Base-by-base conservation (phyloP, 805 yeast species). In the Candida wancherniae region DNA sequence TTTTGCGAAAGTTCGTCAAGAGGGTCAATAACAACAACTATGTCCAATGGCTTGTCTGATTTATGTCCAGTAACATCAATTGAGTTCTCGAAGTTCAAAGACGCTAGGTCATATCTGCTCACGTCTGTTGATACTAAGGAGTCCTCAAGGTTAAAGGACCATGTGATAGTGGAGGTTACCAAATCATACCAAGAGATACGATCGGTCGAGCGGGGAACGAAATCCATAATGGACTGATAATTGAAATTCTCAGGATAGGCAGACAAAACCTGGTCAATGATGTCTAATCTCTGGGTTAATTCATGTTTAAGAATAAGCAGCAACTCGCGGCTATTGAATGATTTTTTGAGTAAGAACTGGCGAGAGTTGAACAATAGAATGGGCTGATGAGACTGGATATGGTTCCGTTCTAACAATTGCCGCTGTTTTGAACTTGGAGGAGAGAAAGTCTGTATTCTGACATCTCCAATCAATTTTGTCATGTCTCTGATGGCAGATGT, bases 1-100 rank as follows among this genome's bases (percentile, higher is more conserved):
- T 71, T 73, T 47, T 85, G 97, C 0, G 94, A 71, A 10, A 60
- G 46, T 43, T 82, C 88, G 36, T 73, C 71, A 2, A 77, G 54
- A 1, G 97, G 97, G 51, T 92, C 87, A 22, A 84, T 47, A 1
- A 83, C 55, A 0, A 83, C 60, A 4, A 73, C 54, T 4, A 87
- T 47, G 38, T 81, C 81, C 13, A 86, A 50, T 11, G 57, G 53
- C 19, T 70, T 64, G 3, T 49, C 34, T 5, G 23, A 3, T 6
- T 40, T 43, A 38, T 44, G 39, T 7, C 44, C 47, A 1, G 39
- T 25, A 9, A 61, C 33, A 20, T 45, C 51, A 19, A 63, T 36
- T 1, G 62, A 40, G 34, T 59, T 55, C 6, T 50, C 42, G 24
- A 38, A 37, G 18, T 54, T 50, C 31, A 63, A 44, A 4, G 57